A percentile compares a stretch with the other conserved stretches of the same genome.
Evolutionary conservation across 306 rosid genomes (phyloP).

Genomic region (Pterocarpus macrocarpus): DNA sequence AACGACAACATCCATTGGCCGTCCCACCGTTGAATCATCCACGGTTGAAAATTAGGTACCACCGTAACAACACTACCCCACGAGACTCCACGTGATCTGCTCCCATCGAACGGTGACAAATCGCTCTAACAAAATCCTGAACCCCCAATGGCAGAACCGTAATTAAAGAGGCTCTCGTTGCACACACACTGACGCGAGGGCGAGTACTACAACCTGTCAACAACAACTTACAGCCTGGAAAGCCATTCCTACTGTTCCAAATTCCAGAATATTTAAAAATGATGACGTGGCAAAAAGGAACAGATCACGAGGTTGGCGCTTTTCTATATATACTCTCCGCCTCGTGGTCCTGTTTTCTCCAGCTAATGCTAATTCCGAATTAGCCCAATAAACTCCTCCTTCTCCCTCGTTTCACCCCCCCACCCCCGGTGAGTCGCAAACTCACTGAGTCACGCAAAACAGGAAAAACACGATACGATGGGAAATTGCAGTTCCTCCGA

Average conservation of each 20-base stretch:
- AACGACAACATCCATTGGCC: background rate
- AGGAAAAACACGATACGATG: constrained; percentile 45
- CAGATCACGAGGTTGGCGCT: constrained; percentile 2
- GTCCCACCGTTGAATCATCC: background rate
- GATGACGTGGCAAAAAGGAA: constrained; percentile 55
- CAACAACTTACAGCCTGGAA: constrained; percentile 90
- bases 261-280: constrained; percentile 10
- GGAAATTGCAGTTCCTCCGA: constrained; percentile 80
- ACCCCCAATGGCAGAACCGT: constrained; percentile 36
- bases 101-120: background rate
- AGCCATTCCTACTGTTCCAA: constrained; percentile 49
- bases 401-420: too few species aligned
- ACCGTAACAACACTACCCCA: constrained; percentile 2
- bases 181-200: constrained; percentile 8
- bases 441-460: constrained; percentile 1
- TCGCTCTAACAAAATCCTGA: background rate
- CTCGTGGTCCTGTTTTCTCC: background rate
- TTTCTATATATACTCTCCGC: constrained; percentile 44
- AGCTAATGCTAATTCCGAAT: background rate
- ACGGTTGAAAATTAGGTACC: constrained; percentile 28
- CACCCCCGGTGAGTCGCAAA: background rate
- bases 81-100: constrained; percentile 40
- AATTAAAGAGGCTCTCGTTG: constrained; percentile 14
- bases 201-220: constrained; percentile 80
- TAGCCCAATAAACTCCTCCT: too few species aligned